Evolutionary conservation across 176 grass and related monocot genomes (phyloP).

Genomic region (Carex pumila): DNA sequence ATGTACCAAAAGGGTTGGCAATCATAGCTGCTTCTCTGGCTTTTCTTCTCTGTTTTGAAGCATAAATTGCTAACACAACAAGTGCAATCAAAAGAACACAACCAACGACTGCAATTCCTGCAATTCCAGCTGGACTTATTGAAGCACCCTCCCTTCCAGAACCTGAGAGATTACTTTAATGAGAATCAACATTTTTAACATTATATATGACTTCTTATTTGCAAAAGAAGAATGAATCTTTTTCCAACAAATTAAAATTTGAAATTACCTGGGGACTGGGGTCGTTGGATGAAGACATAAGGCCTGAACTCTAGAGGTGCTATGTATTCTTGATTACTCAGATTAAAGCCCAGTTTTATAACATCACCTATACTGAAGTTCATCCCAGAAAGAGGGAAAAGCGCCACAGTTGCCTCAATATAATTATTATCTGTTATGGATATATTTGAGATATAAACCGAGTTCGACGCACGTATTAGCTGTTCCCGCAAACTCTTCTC

Average conservation of each 20-base stretch:
- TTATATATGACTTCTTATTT: background rate
- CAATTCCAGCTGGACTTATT: constrained; percentile 41
- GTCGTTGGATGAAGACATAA: constrained; percentile 46
- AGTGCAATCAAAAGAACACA: constrained; percentile 56
- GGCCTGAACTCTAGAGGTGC: constrained; percentile 50
- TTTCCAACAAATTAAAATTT: background rate
- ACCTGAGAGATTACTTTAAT: constrained; percentile 25
- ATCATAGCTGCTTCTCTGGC: constrained; percentile 24
- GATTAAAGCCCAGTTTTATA: constrained; percentile 31
- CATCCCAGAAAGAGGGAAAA: constrained; percentile 46
- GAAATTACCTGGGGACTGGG: constrained; percentile 34
- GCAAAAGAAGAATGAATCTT: background rate
- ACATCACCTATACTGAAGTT: constrained; percentile 41
- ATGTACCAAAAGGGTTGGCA: constrained; percentile 65
- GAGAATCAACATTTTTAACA: constrained; percentile 5
- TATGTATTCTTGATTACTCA: constrained; percentile 46
- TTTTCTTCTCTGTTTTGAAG: constrained; percentile 50
- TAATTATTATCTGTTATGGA: constrained; percentile 34
- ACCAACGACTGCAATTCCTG: constrained; percentile 54
- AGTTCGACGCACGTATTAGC: too few relatives aligned
- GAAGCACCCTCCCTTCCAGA: constrained; percentile 21
- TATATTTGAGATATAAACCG: constrained; percentile 50
- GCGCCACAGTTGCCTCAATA: constrained; percentile 34
- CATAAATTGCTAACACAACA: constrained; percentile 50
- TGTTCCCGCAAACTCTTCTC: constrained; percentile 35